A percentile compares a stretch with the other conserved stretches of the same genome.
These are phyloP conservation scores for Talaromyces marneffei DNA, from an alignment of 2,329 filamentous ascomycete species.

Conservation along the genomic window DNA sequence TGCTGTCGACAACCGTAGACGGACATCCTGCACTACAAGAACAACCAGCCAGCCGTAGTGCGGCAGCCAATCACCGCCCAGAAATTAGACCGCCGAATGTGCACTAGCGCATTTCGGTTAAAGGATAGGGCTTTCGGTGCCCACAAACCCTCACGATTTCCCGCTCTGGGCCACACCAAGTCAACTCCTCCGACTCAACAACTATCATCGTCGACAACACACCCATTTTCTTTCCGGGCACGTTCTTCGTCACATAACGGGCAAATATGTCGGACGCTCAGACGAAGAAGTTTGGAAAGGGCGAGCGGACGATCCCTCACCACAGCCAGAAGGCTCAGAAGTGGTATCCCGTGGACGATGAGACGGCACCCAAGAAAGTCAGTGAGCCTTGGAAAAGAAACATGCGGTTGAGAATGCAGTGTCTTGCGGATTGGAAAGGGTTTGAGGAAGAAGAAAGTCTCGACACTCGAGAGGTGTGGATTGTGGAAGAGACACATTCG, in stretches of 20 bases:
- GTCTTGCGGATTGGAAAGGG: slow-evolving; percentile 5
- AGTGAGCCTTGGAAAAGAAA: slow-evolving; percentile 43
- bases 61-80: background rate
- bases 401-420: slow-evolving; percentile 6
- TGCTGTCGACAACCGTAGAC: slow-evolving; percentile 2
- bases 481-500: slow-evolving; percentile 19
- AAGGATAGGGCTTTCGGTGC: slow-evolving; percentile 38
- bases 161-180: slow-evolving; percentile 33
- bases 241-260: slow-evolving; percentile 37
- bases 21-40: background rate
- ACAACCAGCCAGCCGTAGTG: slow-evolving; percentile 15
- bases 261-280: slow-evolving; percentile 55
- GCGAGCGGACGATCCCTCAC: slow-evolving; percentile 84
- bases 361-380: slow-evolving; percentile 87
- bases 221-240: slow-evolving; percentile 28
- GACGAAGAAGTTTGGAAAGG: slow-evolving; percentile 97
- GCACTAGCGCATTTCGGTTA: slow-evolving; percentile 37
- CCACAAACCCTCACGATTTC: slow-evolving; percentile 39
- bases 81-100: slow-evolving; percentile 20
- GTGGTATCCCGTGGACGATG: slow-evolving; percentile 97
- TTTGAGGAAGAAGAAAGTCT: background rate
- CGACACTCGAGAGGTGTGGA: background rate
- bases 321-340: slow-evolving; percentile 90
- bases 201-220: slow-evolving; percentile 39
- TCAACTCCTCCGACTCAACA: slow-evolving; percentile 34